These are phyloP conservation scores for Alternaria gansuensis DNA, from an alignment of 2,329 filamentous ascomycete species.

Conservation along the genomic window DNA sequence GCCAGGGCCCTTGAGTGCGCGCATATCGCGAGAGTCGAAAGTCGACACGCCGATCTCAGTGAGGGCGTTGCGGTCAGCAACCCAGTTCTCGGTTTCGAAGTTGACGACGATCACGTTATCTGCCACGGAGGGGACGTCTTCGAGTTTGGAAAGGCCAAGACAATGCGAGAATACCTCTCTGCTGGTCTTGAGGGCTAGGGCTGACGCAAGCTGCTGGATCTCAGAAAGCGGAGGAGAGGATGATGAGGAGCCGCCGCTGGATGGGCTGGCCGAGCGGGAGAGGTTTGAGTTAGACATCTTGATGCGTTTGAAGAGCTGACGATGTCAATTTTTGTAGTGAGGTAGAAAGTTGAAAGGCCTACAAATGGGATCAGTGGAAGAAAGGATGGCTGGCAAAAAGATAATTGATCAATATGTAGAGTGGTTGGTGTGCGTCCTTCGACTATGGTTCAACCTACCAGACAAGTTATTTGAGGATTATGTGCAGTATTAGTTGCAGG, in stretches of 20 bases:
- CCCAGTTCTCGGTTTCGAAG: constrained; percentile 27
- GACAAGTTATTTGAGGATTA: neutral
- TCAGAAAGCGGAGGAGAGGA: neutral
- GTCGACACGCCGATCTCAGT: constrained; percentile 28
- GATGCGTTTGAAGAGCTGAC: neutral
- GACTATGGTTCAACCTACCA: neutral
- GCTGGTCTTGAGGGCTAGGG: neutral
- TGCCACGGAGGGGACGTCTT: constrained; percentile 8
- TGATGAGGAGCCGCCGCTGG: neutral
- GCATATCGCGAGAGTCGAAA: constrained; percentile 23
- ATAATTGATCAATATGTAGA: neutral
- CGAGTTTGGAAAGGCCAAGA: constrained; percentile 6
- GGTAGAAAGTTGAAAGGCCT: neutral
- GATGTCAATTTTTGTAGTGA: neutral
- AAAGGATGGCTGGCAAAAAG: neutral
- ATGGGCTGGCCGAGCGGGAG: constrained; percentile 4
- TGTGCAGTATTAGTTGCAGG: neutral
- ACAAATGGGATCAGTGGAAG: neutral
- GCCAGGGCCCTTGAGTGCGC: constrained; percentile 4
- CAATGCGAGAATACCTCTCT: constrained; percentile 10
- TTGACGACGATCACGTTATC: constrained; percentile 19
- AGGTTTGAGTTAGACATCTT: constrained; percentile 1
- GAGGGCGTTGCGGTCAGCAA: constrained; percentile 9
- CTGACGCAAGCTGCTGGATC: neutral
- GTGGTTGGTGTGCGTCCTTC: neutral